A percentile compares a stretch with the other conserved stretches of the same genome.
Evolutionary conservation across 2,329 filamentous ascomycete genomes (phyloP).

Genomic region (Beauveria brongniartii): DNA sequence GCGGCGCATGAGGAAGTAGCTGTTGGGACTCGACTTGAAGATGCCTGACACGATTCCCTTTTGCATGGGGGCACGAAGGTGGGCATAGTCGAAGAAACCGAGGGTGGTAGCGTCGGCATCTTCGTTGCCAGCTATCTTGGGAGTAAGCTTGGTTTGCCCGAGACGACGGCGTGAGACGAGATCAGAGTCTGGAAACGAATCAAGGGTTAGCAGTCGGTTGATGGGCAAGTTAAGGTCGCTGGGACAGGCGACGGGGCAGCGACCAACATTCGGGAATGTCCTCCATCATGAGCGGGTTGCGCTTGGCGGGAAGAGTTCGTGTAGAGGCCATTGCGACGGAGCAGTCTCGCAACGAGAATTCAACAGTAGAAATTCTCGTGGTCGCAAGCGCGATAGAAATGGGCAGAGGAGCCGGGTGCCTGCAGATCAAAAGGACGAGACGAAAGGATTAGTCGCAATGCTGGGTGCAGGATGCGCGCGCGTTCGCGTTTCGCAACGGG

Average conservation of each 20-base stretch:
- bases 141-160: slow-evolving; percentile 82
- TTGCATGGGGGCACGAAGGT: slow-evolving; percentile 84
- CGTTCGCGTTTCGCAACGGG: neutral
- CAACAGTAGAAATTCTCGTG: neutral
- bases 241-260: slow-evolving; percentile 13
- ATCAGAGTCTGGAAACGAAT: slow-evolving; percentile 49
- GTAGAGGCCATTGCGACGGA: slow-evolving; percentile 3
- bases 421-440: neutral
- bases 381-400: neutral
- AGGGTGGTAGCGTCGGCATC: slow-evolving; percentile 66
- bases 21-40: slow-evolving; percentile 80
- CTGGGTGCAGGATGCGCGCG: neutral
- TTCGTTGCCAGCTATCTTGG: slow-evolving; percentile 70
- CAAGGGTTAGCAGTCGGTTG: neutral
- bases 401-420: neutral
- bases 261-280: slow-evolving; percentile 39
- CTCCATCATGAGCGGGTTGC: slow-evolving; percentile 55
- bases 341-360: neutral
- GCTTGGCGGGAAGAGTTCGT: slow-evolving; percentile 45
- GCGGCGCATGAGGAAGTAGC: slow-evolving; percentile 93
- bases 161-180: slow-evolving; percentile 79
- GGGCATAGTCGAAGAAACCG: slow-evolving; percentile 90
- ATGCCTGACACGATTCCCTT: slow-evolving; percentile 90
- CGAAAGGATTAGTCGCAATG: neutral
- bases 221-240: slow-evolving; percentile 13